Conservation (phyloP, 345 rosid genomes). For the Pistacia integerrima region DNA sequence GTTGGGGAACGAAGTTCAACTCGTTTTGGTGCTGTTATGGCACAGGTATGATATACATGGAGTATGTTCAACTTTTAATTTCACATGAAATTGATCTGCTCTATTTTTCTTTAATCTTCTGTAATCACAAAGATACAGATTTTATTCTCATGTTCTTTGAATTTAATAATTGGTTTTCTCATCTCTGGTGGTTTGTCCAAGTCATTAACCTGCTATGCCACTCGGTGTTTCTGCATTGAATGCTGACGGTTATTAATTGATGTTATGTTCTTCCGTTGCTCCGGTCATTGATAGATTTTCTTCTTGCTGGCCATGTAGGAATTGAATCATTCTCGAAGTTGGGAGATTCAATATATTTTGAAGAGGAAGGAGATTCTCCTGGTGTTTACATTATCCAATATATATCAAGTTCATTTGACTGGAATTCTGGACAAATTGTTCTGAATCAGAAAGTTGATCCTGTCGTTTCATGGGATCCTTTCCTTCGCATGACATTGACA, state of each 20-base stretch:
- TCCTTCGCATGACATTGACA: conserved; percentile 53
- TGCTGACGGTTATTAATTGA: not conserved
- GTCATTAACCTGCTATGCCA: not conserved
- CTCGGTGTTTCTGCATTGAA: not conserved
- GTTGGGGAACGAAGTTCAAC: conserved; percentile 76
- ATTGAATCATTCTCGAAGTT: conserved; percentile 93
- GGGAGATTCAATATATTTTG: conserved; percentile 94
- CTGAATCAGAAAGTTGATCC: conserved; percentile 72
- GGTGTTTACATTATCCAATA: conserved; percentile 82
- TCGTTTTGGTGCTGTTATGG: conserved; percentile 99
- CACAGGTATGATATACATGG: conserved; percentile 54
- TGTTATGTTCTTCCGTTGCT: conserved; percentile 8
- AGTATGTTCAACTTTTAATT: not conserved
- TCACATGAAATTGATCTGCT: not conserved
- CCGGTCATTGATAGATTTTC: not conserved
- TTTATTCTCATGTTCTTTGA: not conserved
- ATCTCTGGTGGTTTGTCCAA: not conserved
- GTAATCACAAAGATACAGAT: not conserved
- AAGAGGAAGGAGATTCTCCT: conserved; percentile 67
- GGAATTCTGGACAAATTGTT: conserved; percentile 65
- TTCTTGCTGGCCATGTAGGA: conserved; percentile 39
- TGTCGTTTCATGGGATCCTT: conserved; percentile 70
- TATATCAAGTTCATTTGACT: conserved; percentile 74
- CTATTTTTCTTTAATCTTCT: not conserved
- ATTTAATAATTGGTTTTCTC: not conserved